phyloP scores from a whole-genome alignment of 176 grass and related monocot species.

The Oryza australiensis region DNA sequence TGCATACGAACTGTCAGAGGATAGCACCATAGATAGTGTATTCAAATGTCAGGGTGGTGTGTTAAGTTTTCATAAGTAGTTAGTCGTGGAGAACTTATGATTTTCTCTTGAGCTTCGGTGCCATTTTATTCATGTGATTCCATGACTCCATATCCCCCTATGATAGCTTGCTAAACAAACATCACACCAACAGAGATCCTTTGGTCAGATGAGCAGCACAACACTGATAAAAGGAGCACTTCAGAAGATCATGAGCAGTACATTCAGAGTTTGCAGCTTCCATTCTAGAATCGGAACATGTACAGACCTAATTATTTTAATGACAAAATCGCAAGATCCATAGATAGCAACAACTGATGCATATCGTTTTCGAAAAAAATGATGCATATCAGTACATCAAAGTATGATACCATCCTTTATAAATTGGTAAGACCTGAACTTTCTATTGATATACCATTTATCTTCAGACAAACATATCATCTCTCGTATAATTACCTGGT shows the following conservation, averaged over 20 bases:
- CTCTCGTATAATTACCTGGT: constrained; percentile 65
- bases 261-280: not conserved
- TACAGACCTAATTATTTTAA: too few relatives aligned
- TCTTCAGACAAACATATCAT: constrained; percentile 6
- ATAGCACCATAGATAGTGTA: not conserved
- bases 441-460: not conserved
- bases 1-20: too few relatives aligned
- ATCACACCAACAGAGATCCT: not conserved
- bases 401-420: not conserved
- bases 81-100: not conserved
- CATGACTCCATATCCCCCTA: too few relatives aligned
- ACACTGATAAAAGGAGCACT: not conserved
- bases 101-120: not conserved
- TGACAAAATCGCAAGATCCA: not conserved
- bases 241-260: not conserved
- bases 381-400: not conserved
- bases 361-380: too few relatives aligned
- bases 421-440: not conserved
- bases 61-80: not conserved
- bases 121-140: not conserved
- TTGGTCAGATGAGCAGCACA: not conserved
- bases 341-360: not conserved
- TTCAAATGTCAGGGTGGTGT: not conserved
- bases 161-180: too few relatives aligned
- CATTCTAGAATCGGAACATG: not conserved